Base-by-base conservation (phyloP, 139 green algal genomes). In the Chlorella sp. region DNA sequence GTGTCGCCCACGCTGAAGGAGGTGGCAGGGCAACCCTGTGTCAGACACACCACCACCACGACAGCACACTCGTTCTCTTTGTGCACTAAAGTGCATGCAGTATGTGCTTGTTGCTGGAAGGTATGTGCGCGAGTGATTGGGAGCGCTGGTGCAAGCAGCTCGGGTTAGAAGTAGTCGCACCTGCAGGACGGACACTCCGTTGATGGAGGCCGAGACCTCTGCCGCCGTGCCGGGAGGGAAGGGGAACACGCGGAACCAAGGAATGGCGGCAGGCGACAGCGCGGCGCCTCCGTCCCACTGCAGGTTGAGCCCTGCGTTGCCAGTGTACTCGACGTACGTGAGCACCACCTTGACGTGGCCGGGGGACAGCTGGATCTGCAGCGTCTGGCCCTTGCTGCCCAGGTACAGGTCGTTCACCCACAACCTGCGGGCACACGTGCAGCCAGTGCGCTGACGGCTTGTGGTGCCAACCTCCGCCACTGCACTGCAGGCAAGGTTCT, bases 341-440 rank as follows among this genome's bases (percentile, higher is more conserved):
- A 82, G 22, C n/a, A 69, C 27, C 1, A 77, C 23, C 67, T 78
- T 77, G 55, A 63, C 30, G 20, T 70, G 50, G 6, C 76, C 76
- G 20, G 74, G 55, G 2, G 30, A 1, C 59, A 79, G 66, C 0
- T 50, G 33, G 0, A 36, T 31, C 10, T 34, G 17, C 35, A 73
- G 32, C 1, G 26, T 31, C 1, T 2, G 1, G 24, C 27, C 23
- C 2, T 30, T 27, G 35, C 2, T n/a, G 30, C 67, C 73, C 2
- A 78, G 17, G 17, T 65, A 51, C 23, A n/a, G 26, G 29, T 59
- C 74, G n/a, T 78, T 50, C 1, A 78, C 31, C 20, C 60, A 78
- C 30, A 78, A 35, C 24, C 59, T 67, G 61, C 27, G 14, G 61
- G 17, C 29, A 62, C 51, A 62, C 3, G 51, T 4, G 51, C 6